Percentiles rank a stretch among this genome's conserved stretches.
Conservation (phyloP, 1,139 yeast genomes). For the Geotrichum fermentans region DNA sequence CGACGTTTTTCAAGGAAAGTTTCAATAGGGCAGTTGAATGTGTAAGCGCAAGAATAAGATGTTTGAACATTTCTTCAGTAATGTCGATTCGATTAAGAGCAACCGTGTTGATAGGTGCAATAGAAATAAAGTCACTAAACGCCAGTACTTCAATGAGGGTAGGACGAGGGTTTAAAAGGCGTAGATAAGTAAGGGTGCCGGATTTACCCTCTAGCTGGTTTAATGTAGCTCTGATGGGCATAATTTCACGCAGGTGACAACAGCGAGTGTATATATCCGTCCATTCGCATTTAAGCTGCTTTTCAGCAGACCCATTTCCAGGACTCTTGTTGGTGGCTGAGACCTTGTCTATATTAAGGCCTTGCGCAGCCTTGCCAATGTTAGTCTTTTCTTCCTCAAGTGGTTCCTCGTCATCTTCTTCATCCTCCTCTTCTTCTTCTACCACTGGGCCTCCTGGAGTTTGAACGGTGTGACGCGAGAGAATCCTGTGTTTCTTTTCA, state of each 20-base stretch:
- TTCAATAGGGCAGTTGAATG: slow-evolving; percentile 60
- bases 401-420: slow-evolving; percentile 2
- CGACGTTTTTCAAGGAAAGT: slow-evolving; percentile 71
- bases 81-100: slow-evolving; percentile 79
- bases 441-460: background rate
- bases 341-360: slow-evolving; percentile 26
- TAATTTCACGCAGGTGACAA: slow-evolving; percentile 84
- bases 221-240: slow-evolving; percentile 88
- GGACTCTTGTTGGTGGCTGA: slow-evolving; percentile 9
- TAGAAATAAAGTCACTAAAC: slow-evolving; percentile 79
- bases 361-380: background rate
- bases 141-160: slow-evolving; percentile 85
- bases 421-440: background rate
- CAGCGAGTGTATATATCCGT: slow-evolving; percentile 83
- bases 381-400: slow-evolving; percentile 23
- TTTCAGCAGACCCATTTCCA: background rate
- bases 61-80: slow-evolving; percentile 71
- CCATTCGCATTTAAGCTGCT: slow-evolving; percentile 38
- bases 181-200: slow-evolving; percentile 69
- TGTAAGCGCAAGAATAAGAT: slow-evolving; percentile 58
- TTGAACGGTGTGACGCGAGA: background rate
- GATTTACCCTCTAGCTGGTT: slow-evolving; percentile 75
- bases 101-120: slow-evolving; percentile 73
- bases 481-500: slow-evolving; percentile 8
- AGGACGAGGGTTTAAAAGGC: slow-evolving; percentile 83